A percentile compares a stretch with the other conserved stretches of the same genome.
Conservation (phyloP, 495 filamentous ascomycete genomes). For the Daldinia bambusicola region DNA sequence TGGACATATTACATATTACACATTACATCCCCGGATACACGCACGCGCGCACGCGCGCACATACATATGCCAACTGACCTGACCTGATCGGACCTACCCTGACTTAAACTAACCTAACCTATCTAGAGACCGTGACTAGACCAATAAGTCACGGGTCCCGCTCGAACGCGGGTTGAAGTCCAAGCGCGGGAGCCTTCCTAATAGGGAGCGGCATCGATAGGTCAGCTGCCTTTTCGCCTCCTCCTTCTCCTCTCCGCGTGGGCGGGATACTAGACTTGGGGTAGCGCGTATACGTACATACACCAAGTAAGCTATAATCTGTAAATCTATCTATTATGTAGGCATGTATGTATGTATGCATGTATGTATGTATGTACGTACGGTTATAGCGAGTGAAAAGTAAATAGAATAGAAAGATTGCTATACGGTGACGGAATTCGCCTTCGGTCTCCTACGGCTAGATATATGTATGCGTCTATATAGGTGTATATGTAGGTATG, state of each 20-base stretch:
- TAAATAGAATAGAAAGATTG: background rate
- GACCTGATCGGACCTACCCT: background rate
- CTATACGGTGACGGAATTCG: slow-evolving; percentile 21
- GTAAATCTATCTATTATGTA: background rate
- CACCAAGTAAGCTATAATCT: background rate
- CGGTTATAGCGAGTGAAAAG: background rate
- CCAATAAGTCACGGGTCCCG: slow-evolving; percentile 34
- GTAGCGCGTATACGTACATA: slow-evolving; percentile 22
- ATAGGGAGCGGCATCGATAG: slow-evolving; percentile 35
- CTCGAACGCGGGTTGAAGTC: slow-evolving; percentile 1
- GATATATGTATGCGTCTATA: background rate
- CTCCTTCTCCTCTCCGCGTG: background rate
- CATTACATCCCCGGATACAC: background rate
- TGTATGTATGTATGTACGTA: background rate
- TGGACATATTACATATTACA: too few species aligned
- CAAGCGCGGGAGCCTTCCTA: slow-evolving; percentile 34
- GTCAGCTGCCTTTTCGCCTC: slow-evolving; percentile 28
- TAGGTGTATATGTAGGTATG: background rate
- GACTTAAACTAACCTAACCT: background rate
- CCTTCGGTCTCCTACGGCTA: slow-evolving; percentile 23
- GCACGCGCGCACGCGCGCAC: background rate
- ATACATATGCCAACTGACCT: background rate
- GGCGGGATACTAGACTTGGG: slow-evolving; percentile 40
- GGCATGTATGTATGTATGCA: too few species aligned
- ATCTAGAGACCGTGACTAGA: slow-evolving; percentile 30